Percentiles rank a stretch among this genome's conserved stretches.
phyloP scores from a whole-genome alignment of 1,284 basidiomycete species.

The Anthracocystis walkeri region DNA sequence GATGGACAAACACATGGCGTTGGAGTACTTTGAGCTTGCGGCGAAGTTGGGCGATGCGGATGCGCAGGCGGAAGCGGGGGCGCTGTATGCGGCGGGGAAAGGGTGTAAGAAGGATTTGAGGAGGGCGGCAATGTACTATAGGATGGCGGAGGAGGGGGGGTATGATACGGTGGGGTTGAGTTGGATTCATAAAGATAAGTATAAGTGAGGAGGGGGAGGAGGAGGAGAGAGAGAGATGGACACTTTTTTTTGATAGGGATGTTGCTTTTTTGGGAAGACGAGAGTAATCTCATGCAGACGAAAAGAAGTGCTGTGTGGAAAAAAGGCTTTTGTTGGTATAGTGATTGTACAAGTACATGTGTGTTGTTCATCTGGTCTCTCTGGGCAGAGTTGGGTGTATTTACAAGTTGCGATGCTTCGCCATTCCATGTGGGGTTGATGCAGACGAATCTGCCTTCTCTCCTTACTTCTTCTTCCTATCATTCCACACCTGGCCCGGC shows the following conservation, averaged over 20 bases:
- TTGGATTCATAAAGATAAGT: conserved; percentile 67
- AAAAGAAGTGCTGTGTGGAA: too few species aligned
- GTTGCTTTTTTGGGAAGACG: too few species aligned
- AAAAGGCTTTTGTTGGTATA: too few species aligned
- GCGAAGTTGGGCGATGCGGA: conserved; percentile 86
- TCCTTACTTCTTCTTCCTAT: conserved; percentile 51
- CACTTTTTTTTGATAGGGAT: too few species aligned
- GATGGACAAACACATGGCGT: conserved; percentile 79
- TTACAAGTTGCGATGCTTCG: too few species aligned
- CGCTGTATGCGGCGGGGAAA: conserved; percentile 85
- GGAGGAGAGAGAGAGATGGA: not conserved
- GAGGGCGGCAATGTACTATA: conserved; percentile 88
- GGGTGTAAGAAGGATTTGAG: conserved; percentile 85
- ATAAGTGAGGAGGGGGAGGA: conserved; percentile 26
- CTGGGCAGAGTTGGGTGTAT: too few species aligned
- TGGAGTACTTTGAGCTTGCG: conserved; percentile 81
- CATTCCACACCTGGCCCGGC: conserved; percentile 52
- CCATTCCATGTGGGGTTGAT: too few species aligned
- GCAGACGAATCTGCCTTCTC: too few species aligned
- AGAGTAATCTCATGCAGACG: too few species aligned
- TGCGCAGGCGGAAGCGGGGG: conserved; percentile 82
- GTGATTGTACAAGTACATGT: too few species aligned
- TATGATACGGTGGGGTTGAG: conserved; percentile 64
- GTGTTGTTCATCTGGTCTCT: not conserved
- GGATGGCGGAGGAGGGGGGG: conserved; percentile 75